phyloP scores from a whole-genome alignment of 2,329 filamentous ascomycete species.

The Colletotrichum falcatum region DNA sequence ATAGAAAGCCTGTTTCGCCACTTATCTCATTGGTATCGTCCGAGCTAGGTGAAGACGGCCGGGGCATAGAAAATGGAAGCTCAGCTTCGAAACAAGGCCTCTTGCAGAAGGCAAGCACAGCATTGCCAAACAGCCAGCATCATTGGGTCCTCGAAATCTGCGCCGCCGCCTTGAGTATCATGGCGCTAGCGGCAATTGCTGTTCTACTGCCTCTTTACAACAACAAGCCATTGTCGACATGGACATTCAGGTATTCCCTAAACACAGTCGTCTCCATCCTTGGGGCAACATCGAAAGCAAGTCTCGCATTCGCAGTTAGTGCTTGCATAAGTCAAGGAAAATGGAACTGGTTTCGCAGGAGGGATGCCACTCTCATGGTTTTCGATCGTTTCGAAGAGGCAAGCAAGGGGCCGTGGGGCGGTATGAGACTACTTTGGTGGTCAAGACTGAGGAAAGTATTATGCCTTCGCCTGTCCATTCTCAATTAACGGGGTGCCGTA shows the following conservation, averaged over 20 bases:
- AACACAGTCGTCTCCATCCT: slow-evolving; percentile 20
- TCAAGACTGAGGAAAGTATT: background rate
- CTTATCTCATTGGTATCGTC: too few relatives aligned
- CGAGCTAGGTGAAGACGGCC: too few relatives aligned
- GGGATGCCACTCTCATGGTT: background rate
- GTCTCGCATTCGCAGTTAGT: slow-evolving; percentile 1
- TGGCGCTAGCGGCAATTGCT: background rate
- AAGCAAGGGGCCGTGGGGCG: slow-evolving; percentile 12
- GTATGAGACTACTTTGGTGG: background rate
- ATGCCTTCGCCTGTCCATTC: background rate
- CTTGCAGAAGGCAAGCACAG: too few relatives aligned
- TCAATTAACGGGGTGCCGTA: background rate
- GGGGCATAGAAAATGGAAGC: too few relatives aligned
- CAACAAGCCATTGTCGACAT: background rate
- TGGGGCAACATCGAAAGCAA: background rate
- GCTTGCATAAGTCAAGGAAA: slow-evolving; percentile 20
- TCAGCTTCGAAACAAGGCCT: too few relatives aligned
- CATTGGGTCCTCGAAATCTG: background rate
- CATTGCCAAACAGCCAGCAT: too few relatives aligned
- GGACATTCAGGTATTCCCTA: background rate
- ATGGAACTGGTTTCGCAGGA: slow-evolving; percentile 18
- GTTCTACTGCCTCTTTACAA: background rate
- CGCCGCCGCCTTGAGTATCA: background rate
- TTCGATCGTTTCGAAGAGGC: slow-evolving; percentile 25
- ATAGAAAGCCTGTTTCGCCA: too few relatives aligned